These are phyloP conservation scores for Balansia obtecta DNA, from an alignment of 2,329 filamentous ascomycete species.

Conservation along the genomic window DNA sequence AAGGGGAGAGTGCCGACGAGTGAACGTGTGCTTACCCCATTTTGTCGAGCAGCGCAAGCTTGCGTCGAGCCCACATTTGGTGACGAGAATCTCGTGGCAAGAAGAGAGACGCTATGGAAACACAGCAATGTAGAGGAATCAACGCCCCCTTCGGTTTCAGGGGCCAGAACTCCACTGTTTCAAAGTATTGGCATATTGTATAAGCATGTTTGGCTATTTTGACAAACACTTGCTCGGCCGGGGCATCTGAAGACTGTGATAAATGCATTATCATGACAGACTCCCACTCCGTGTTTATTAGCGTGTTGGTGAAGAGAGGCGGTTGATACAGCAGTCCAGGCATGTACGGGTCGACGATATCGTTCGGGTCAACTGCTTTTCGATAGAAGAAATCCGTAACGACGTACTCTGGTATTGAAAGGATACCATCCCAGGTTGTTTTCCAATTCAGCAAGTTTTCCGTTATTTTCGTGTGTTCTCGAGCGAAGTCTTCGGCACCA, in stretches of 20 bases:
- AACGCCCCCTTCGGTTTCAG: constrained; percentile 57
- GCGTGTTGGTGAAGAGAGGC: constrained; percentile 62
- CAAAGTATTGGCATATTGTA: constrained; percentile 64
- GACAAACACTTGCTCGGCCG: constrained; percentile 34
- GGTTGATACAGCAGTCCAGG: constrained; percentile 58
- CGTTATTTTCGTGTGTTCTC: constrained; percentile 45
- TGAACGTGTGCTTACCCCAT: constrained; percentile 52
- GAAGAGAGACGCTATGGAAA: constrained; percentile 68
- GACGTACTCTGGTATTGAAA: constrained; percentile 49
- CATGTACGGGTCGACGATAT: constrained; percentile 63
- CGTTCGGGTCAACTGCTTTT: constrained; percentile 39
- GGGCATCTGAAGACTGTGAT: constrained; percentile 51
- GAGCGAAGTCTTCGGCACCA: constrained; percentile 48
- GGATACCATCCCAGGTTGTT: constrained; percentile 43
- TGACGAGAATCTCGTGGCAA: constrained; percentile 63
- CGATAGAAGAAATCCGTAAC: constrained; percentile 50
- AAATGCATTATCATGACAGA: constrained; percentile 71
- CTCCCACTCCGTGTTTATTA: constrained; percentile 64
- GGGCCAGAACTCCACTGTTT: constrained; percentile 63
- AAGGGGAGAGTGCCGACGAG: background rate
- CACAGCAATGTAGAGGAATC: constrained; percentile 59
- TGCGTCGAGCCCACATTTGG: constrained; percentile 66
- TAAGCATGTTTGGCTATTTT: constrained; percentile 53
- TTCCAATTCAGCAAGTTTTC: constrained; percentile 37
- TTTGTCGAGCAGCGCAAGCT: constrained; percentile 66